Conservation (phyloP, 805 yeast species). For the Candida cerambycidarum region DNA sequence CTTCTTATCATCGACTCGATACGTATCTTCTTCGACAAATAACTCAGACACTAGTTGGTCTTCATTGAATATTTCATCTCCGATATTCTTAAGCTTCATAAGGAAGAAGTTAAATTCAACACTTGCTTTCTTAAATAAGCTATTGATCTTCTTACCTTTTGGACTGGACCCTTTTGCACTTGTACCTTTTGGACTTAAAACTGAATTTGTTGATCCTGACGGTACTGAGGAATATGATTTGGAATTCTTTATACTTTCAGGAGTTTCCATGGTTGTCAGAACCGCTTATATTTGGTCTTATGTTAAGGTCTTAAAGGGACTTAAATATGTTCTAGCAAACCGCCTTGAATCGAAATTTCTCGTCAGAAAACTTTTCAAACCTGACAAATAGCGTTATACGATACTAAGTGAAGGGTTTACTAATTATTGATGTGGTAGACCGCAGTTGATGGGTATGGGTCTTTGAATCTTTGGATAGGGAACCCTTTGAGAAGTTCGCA, state of each 20-base stretch:
- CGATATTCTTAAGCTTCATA: slow-evolving; percentile 36
- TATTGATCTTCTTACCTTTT: slow-evolving; percentile 5
- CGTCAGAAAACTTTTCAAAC: too few relatives aligned
- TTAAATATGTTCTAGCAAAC: too few relatives aligned
- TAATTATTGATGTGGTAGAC: too few relatives aligned
- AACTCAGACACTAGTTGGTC: slow-evolving; percentile 53
- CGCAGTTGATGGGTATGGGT: not conserved
- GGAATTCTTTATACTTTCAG: slow-evolving; percentile 1
- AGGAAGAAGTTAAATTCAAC: slow-evolving; percentile 36
- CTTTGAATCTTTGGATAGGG: not conserved
- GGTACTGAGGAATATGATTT: slow-evolving; percentile 7
- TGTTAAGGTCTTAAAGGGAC: too few relatives aligned
- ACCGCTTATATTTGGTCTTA: too few relatives aligned
- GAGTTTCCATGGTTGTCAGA: not conserved
- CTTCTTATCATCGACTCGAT: slow-evolving; percentile 26
- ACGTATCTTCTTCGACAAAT: slow-evolving; percentile 43
- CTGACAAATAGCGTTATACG: too few relatives aligned
- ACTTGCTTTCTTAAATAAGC: slow-evolving; percentile 38
- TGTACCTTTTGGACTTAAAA: slow-evolving; percentile 3
- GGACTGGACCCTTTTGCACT: not conserved
- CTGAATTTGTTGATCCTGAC: slow-evolving; percentile 3
- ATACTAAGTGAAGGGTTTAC: too few relatives aligned
- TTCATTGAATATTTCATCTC: slow-evolving; percentile 49
- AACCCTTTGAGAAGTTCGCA: slow-evolving; percentile 3
- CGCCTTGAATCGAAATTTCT: too few relatives aligned